Evolutionary conservation across 192 early-diverging fungal species (phyloP).

Genomic region (Backusella circina): DNA sequence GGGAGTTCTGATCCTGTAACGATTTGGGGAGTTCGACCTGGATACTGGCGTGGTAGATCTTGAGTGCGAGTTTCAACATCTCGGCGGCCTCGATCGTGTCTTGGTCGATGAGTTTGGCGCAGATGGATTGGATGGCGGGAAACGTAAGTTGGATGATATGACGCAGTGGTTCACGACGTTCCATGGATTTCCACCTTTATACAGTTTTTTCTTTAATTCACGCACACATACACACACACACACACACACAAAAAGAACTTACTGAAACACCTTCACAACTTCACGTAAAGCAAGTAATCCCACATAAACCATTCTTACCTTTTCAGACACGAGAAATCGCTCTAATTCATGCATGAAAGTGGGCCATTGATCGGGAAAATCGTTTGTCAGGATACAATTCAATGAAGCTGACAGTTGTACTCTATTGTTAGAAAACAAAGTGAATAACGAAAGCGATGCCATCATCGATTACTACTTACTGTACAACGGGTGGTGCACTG

Average conservation of each 20-base stretch:
- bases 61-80: conserved; percentile 82
- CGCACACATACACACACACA: no score
- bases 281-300: conserved; percentile 77
- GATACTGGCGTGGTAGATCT: conserved; percentile 74
- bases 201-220: no score
- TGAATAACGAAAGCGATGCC: no score
- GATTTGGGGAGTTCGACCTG: conserved; percentile 55
- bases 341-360: conserved; percentile 66
- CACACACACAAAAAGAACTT: conserved; percentile 24
- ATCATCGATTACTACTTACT: conserved; percentile 51
- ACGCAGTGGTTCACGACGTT: conserved; percentile 62
- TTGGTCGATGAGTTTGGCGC: conserved; percentile 51
- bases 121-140: conserved; percentile 74
- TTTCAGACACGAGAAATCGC: conserved; percentile 57
- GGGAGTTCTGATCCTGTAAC: conserved; percentile 59
- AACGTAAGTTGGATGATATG: conserved; percentile 73
- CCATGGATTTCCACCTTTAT: conserved; percentile 53
- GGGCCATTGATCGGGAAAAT: conserved; percentile 83
- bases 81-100: conserved; percentile 72
- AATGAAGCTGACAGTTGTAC: conserved; percentile 80
- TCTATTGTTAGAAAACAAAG: conserved; percentile 7
- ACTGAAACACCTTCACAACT: conserved; percentile 76
- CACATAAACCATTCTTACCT: conserved; percentile 63
- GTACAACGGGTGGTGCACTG: conserved; percentile 60
- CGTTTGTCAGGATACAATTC: conserved; percentile 67